Percentiles rank a stretch among this genome's conserved stretches.
Conservation (phyloP, 345 rosid species). For the Noccaea caerulescens region DNA sequence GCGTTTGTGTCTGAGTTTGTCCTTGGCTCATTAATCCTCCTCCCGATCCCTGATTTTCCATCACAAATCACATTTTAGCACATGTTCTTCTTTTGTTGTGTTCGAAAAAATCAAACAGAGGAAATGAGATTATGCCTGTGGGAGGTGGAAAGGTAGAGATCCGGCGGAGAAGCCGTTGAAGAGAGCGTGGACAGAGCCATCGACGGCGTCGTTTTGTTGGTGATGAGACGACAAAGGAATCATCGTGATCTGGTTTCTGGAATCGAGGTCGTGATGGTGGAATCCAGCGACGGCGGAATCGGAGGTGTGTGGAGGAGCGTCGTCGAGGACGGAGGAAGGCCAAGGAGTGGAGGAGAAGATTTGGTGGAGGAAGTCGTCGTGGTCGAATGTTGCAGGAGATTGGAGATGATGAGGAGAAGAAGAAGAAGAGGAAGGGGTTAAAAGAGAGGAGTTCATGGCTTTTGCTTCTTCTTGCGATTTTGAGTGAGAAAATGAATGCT, state of each 20-base stretch:
- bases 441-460: constrained; percentile 32
- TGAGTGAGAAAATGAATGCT: constrained; percentile 18
- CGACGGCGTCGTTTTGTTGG: constrained; percentile 45
- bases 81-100: neutral
- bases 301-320: constrained; percentile 29
- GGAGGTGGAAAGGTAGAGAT: constrained; percentile 74
- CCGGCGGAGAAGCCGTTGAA: constrained; percentile 65
- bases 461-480: neutral
- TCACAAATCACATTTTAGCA: neutral
- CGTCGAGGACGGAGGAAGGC: constrained; percentile 40
- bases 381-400: constrained; percentile 41
- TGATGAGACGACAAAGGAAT: constrained; percentile 38
- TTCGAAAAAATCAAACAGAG: neutral
- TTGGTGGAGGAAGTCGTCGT: constrained; percentile 82
- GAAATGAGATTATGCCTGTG: constrained; percentile 43
- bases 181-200: constrained; percentile 37
- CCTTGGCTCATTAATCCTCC: constrained; percentile 49
- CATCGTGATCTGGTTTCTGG: constrained; percentile 62
- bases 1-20: constrained; percentile 43
- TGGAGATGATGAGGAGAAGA: constrained; percentile 42
- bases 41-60: constrained; percentile 41
- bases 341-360: constrained; percentile 73
- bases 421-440: constrained; percentile 41
- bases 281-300: constrained; percentile 28
- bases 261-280: constrained; percentile 51